Base-by-base conservation (phyloP, 2,329 filamentous ascomycete genomes). In the Arthrinium puccinioides region DNA sequence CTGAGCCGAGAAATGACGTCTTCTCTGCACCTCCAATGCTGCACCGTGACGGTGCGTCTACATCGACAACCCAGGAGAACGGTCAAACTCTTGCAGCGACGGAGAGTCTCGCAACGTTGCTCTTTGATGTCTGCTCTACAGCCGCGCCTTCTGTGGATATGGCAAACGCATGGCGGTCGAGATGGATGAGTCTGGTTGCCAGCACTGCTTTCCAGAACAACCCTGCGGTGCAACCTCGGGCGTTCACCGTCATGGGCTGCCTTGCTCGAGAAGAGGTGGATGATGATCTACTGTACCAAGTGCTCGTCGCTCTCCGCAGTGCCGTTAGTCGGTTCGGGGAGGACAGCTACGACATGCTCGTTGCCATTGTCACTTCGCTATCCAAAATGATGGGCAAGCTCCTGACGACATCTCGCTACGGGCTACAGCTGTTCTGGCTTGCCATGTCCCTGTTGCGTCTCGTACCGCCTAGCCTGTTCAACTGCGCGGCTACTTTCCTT, bases 181-280 rank as follows among this genome's bases (percentile, higher is more conserved):
- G 80, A 15, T 84, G 80, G 80, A 84, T 84, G 80, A 82, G 79
- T 48, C 62, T 84, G 16, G 79, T 84, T 26, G 79, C 80, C 13
- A 84, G 80, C 51, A 84, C 79, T 9, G 80, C 80, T 0, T 84
- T 84, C 53, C 80, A 84, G 52, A 83, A 79, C 51, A 84, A 84
- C 50, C 80, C 79, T 8, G 79, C 80, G 3, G 80, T 84, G 39
- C 80, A 84, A 45, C 79, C 80, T 6, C 66, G 77, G 15, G 80
- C 80, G 2, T 84, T 84, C 48, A 73, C 78, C 2, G 79, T 84
- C 27, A 83, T 84, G 79, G 80, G 80, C 11, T 84, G 79, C 47
- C 59, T 84, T 9, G 79, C 80, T 18, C 68, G 78, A n/a, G 79
- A 84, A 50, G 79, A 84, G 52, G 79, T 84, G 2, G 80, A 84